Base-by-base conservation (phyloP, 2,329 filamentous ascomycete species). In the Penicillium sp. region DNA sequence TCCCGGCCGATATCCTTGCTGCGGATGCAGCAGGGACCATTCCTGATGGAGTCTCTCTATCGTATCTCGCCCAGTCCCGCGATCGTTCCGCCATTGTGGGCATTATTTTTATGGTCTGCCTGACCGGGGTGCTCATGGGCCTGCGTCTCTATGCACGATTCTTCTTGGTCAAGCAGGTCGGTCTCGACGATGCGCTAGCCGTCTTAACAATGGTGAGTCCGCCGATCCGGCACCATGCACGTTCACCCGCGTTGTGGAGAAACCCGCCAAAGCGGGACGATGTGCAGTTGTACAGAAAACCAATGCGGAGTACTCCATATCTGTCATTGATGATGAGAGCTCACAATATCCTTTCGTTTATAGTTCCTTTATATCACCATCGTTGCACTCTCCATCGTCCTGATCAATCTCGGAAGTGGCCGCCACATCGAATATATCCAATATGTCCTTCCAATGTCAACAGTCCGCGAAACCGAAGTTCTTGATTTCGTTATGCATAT, bases 401-500 rank as follows among this genome's bases (percentile, higher is more conserved):
- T 82, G 40, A 82, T 82, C 60, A 57, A 74, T 2, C 60, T 81
- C 11, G 80, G 80, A 19, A 80, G 78, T 3, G 80, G 80, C 31
- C 66, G 66, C 13, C 66, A 68, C 42, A 65, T 68, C n/a, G 62
- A 67, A 44, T 68, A 68, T 40, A 66, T 68, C 28, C 64, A 79
- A 63, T 79, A 81, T 61, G 77, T 82, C 3, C 68, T 82, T 37
- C 65, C 75, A 18, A 62, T 77, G 42, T 52, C 69, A 2, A 75
- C 71, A 0, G 70, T 81, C 28, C 69, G 76, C 31, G 14, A 67
- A 9, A 80, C 77, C 0, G 76, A 83, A 60, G 62, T 79, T 0
- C 67, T 80, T 53, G 81, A 83, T 61, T 82, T 81, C 45, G 65
- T 67, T 31, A 79, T 80, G 14, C 81, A 83, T 62, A 74, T 83